Base-by-base conservation (phyloP, 495 filamentous ascomycete genomes). In the Niebla homalea region DNA sequence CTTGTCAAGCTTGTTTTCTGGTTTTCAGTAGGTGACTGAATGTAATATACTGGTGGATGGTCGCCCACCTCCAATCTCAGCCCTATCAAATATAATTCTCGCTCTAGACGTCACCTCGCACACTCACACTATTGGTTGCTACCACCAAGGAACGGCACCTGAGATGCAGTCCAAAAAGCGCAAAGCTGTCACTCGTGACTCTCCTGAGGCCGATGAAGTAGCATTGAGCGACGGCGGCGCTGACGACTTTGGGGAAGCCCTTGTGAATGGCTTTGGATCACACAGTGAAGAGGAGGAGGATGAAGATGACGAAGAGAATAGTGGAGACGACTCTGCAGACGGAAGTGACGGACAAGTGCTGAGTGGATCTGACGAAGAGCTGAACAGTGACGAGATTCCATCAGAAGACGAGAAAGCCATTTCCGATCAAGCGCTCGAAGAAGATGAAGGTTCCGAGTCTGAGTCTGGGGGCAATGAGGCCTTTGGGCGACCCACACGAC, bases 201-300 rank as follows among this genome's bases (percentile, higher is more conserved):
- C 73, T 41, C 64, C 70, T 54, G 68, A 71, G 51, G 70, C 71
- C 47, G 65, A 73, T 14, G 70, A 70, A 36, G 69, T 72, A 4
- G 67, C 71, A 47, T 48, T 57, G 32, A 57, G 67, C 22, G 67
- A 66, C 54, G 81, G 78, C 18, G 36, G 29, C 26, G 81, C 83
- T 7, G 77, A 81, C 44, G 84, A 87, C 49, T 73, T 89, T 58
- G 74, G 71, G 47, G 68, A 70, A 29, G 75, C 74, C 1, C 67
- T 83, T 26, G 63, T 87, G 8, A 76, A 85, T 49, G 83, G 81
- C 25, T 71, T 79, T 45, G 68, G 85, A 40, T 82, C 80, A 35
- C 64, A 73, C 51, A 74, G 68, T 51, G 67, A 68, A 16, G 62
- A 62, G 20, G 62, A 61, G 38, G 65, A 61, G 11, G 67, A 66